Base-by-base conservation (phyloP, 805 yeast genomes). In the Candida argentea region DNA sequence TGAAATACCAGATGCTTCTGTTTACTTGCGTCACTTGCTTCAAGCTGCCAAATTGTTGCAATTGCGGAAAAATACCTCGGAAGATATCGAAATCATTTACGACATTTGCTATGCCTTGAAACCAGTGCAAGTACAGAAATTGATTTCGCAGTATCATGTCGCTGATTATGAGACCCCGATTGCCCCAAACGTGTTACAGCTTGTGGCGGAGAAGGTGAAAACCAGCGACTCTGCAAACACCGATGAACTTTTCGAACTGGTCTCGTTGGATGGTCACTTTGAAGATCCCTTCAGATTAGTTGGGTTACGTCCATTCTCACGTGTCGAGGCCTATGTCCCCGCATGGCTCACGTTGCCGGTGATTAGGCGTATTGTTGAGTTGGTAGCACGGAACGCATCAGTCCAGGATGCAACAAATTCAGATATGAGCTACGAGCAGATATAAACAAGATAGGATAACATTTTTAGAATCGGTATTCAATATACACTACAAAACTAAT, bases 121-220 rank as follows among this genome's bases (percentile, higher is more conserved):
- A 46, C 96, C 98, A 15, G 75, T 82, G n/a, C 98, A 91, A 65
- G 77, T 91, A 43, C 97, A 91, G 61, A 84, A 84, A 55, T 65
- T 91, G 50, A 77, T 91, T 39, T 69, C 89, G 10, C 93, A 83
- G 50, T 91, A 93, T 50, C 76, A 75, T 37, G 81, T 80, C 38
- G 95, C 95, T 6, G 97, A 89, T 48, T 91, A 89, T 50, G 98
- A 91, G 60, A 72, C 85, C 2, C 96, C 97, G 24, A 77, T 89
- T 35, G 76, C 89, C 10, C 77, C 83, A 23, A 80, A 75, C 31
- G 85, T 87, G 29, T 67, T 84, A 38, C 75, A 77, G 43, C 76
- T 75, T 19, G 83, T 89, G 32, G 93, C 95, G 11, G 81, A 78
- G 38, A 70, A 70, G 44, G 91, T 82, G 14, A 80, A 77, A 55